These are phyloP conservation scores for Fusarium udum DNA, from an alignment of 2,329 filamentous ascomycete genomes.

Conservation along the genomic window DNA sequence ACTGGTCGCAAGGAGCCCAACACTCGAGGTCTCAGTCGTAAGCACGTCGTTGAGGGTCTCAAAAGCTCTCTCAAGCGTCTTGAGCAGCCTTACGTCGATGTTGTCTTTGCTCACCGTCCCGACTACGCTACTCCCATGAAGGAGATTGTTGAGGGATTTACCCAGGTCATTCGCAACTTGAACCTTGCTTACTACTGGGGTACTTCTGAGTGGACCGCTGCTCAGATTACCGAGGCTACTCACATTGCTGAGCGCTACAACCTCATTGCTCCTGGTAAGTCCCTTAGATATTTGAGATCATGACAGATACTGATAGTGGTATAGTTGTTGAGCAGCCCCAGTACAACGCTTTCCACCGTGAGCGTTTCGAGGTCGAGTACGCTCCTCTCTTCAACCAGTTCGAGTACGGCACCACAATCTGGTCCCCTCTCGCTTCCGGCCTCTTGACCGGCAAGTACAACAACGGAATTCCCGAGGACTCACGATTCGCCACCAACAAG, in stretches of 20 bases:
- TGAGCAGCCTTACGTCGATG: slow-evolving; percentile 41
- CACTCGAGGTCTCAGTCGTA: slow-evolving; percentile 70
- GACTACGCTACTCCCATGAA: slow-evolving; percentile 41
- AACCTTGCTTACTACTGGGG: slow-evolving; percentile 53
- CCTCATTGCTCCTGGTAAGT: slow-evolving; percentile 63
- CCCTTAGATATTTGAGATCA: rapidly evolving
- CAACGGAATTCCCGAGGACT: slow-evolving; percentile 63
- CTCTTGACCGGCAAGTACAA: slow-evolving; percentile 74
- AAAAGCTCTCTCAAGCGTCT: slow-evolving; percentile 40
- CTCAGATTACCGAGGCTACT: slow-evolving; percentile 69
- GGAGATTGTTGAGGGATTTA: slow-evolving; percentile 43
- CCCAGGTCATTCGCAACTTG: slow-evolving; percentile 41
- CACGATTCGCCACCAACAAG: slow-evolving; percentile 58
- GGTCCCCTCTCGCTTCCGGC: slow-evolving; percentile 64
- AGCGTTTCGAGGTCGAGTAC: slow-evolving; percentile 71
- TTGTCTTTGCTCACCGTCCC: slow-evolving; percentile 42
- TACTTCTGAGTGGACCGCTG: slow-evolving; percentile 74
- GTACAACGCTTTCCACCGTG: slow-evolving; percentile 70
- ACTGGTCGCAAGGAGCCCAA: slow-evolving; percentile 55
- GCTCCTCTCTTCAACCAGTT: slow-evolving; percentile 66
- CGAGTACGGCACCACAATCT: slow-evolving; percentile 69
- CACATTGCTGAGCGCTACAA: slow-evolving; percentile 65
- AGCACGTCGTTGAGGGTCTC: slow-evolving; percentile 68
- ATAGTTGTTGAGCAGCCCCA: slow-evolving; percentile 70
- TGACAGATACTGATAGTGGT: background rate